Conservation (phyloP, 495 filamentous ascomycete genomes). For the Lindgomyces ingoldianus region DNA sequence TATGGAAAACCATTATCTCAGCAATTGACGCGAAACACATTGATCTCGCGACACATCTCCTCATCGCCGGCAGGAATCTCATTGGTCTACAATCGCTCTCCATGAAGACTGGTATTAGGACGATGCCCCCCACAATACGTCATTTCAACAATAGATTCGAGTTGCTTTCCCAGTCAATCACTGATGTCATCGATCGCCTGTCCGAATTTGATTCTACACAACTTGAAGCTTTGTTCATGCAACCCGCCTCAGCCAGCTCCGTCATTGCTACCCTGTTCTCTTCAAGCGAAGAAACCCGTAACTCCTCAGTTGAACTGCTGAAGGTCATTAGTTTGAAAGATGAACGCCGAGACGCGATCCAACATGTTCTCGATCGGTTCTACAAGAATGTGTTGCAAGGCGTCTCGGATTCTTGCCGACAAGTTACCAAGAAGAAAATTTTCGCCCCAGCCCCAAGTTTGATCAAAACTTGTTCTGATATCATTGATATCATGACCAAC, state of each 20-base stretch:
- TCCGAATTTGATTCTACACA: constrained; percentile 68
- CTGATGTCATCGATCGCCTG: constrained; percentile 71
- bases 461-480: constrained; percentile 71
- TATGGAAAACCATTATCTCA: constrained; percentile 76
- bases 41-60: constrained; percentile 65
- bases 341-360: constrained; percentile 71
- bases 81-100: constrained; percentile 72
- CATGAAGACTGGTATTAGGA: constrained; percentile 49
- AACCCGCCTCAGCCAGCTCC: constrained; percentile 62
- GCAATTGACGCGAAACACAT: constrained; percentile 64
- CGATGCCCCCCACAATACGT: constrained; percentile 54
- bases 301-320: constrained; percentile 74
- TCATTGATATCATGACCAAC: constrained; percentile 81
- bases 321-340: constrained; percentile 74
- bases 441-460: constrained; percentile 70
- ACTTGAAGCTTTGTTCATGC: constrained; percentile 64
- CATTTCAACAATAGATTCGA: constrained; percentile 75
- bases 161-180: constrained; percentile 67
- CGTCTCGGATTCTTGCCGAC: constrained; percentile 61
- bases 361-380: constrained; percentile 63
- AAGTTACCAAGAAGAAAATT: constrained; percentile 57
- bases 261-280: constrained; percentile 70
- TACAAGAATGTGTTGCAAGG: constrained; percentile 63
- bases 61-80: constrained; percentile 69
- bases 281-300: constrained; percentile 67